Evolutionary conservation across 208 protist genomes (phyloP).

Genomic region (Naegleria lovaniensis): DNA sequence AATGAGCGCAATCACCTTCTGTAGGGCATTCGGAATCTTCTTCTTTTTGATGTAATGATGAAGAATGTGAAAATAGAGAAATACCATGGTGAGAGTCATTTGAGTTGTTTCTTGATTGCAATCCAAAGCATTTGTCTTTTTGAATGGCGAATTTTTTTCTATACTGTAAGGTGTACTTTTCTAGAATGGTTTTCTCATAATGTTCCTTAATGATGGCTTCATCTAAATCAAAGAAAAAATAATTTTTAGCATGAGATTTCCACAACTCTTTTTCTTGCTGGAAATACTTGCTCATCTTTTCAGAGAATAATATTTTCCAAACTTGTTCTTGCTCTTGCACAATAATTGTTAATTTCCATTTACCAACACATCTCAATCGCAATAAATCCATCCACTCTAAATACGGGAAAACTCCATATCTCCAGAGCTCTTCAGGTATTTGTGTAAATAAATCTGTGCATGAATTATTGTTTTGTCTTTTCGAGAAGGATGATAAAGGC

Average conservation of each 20-base stretch:
- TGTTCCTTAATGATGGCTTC: neutral
- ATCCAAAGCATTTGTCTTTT: too few species aligned
- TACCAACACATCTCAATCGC: neutral
- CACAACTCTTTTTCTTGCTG: neutral
- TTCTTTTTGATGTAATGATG: neutral
- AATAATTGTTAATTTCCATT: neutral
- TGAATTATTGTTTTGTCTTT: neutral
- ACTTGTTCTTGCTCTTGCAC: neutral
- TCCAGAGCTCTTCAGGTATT: neutral
- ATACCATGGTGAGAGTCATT: too few species aligned
- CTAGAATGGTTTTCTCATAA: neutral
- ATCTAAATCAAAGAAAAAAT: neutral
- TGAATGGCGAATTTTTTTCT: neutral
- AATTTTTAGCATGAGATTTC: neutral
- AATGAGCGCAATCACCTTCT: too few species aligned
- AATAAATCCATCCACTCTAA: neutral
- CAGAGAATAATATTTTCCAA: neutral
- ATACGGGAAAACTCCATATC: neutral
- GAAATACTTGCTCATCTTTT: neutral
- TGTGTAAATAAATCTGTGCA: neutral
- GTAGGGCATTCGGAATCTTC: neutral
- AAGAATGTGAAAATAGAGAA: neutral
- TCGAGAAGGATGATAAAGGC: neutral
- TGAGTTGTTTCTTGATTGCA: too few species aligned
- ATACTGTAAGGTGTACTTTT: neutral